A percentile compares a stretch with the other conserved stretches of the same genome.
phyloP scores from a whole-genome alignment of 108 stramenopile genomes.

The Hondaea fermentalgiana region DNA sequence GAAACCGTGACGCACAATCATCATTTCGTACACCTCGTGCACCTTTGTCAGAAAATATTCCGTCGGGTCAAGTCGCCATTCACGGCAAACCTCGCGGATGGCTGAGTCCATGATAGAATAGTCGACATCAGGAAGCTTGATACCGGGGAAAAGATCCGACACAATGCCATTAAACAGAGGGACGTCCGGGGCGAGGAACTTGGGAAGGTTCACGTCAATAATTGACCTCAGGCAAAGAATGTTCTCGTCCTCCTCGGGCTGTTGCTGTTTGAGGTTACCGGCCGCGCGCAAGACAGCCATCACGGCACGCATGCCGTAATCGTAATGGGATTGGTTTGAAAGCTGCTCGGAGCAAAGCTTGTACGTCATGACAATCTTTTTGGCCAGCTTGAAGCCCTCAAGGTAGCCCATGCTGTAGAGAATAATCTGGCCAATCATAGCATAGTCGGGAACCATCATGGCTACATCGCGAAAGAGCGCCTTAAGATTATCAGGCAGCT shows the following conservation, averaged over 20 bases:
- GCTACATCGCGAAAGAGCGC: conserved; percentile 67
- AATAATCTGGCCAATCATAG: conserved; percentile 67
- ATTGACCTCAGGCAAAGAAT: conserved; percentile 52
- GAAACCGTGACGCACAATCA: conserved; percentile 53
- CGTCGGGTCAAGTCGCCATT: conserved; percentile 30
- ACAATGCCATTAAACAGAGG: conserved; percentile 58
- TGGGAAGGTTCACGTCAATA: conserved; percentile 56
- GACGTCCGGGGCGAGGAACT: conserved; percentile 54
- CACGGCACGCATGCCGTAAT: conserved; percentile 66
- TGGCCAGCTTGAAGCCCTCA: conserved; percentile 59
- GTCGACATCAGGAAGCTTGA: conserved; percentile 46
- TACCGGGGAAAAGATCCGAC: conserved; percentile 57
- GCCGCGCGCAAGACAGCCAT: conserved; percentile 65
- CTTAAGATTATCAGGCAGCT: conserved; percentile 65
- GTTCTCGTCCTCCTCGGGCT: conserved; percentile 35
- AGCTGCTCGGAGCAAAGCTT: conserved; percentile 52
- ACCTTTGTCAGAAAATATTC: conserved; percentile 41
- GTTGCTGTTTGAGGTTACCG: conserved; percentile 55
- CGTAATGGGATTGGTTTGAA: conserved; percentile 62
- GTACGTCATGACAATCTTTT: conserved; percentile 63
- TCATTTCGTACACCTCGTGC: conserved; percentile 57
- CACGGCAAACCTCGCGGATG: conserved; percentile 33
- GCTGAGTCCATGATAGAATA: conserved; percentile 35
- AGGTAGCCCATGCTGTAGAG: conserved; percentile 49
- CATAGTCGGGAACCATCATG: conserved; percentile 65